Evolutionary conservation across 805 yeast species (phyloP).

Genomic region (Pichia manshurica): DNA sequence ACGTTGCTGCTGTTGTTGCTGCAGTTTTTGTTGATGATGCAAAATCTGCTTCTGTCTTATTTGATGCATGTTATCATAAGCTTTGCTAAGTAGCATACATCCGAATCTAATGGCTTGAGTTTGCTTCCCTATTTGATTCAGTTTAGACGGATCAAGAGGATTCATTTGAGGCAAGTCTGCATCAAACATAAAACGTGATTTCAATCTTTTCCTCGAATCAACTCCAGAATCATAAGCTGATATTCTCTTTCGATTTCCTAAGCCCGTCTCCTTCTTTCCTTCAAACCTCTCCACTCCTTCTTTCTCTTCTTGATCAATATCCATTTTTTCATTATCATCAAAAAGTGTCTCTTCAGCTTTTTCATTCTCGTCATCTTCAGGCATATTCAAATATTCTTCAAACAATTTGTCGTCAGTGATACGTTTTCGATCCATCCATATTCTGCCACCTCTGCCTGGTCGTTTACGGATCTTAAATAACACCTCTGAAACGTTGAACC

Average conservation of each 20-base stretch:
- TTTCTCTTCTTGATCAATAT: conserved; percentile 6
- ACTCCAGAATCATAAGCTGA: conserved; percentile 31
- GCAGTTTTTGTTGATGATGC: conserved; percentile 27
- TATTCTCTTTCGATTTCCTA: conserved; percentile 17
- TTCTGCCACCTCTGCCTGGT: conserved; percentile 62
- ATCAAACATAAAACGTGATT: conserved; percentile 48
- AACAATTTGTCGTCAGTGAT: conserved; percentile 19
- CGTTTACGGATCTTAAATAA: conserved; percentile 66
- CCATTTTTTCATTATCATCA: conserved; percentile 40
- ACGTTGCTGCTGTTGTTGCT: conserved; percentile 33
- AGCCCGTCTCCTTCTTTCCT: background rate
- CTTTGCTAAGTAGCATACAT: conserved; percentile 80
- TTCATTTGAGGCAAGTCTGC: conserved; percentile 36
- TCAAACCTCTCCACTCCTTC: conserved; percentile 1
- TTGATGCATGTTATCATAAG: conserved; percentile 79
- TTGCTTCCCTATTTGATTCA: conserved; percentile 76
- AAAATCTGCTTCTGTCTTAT: conserved; percentile 59
- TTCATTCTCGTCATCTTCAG: conserved; percentile 22
- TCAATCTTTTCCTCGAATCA: conserved; percentile 35
- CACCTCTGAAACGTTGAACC: conserved; percentile 39
- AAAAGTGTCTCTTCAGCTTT: conserved; percentile 4
- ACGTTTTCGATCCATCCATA: conserved; percentile 71
- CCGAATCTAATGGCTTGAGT: conserved; percentile 91
- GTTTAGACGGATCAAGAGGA: conserved; percentile 74
- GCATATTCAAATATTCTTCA: conserved; percentile 38